phyloP scores from a whole-genome alignment of 2,329 filamentous ascomycete species.

The Nemania bipapillata region DNA sequence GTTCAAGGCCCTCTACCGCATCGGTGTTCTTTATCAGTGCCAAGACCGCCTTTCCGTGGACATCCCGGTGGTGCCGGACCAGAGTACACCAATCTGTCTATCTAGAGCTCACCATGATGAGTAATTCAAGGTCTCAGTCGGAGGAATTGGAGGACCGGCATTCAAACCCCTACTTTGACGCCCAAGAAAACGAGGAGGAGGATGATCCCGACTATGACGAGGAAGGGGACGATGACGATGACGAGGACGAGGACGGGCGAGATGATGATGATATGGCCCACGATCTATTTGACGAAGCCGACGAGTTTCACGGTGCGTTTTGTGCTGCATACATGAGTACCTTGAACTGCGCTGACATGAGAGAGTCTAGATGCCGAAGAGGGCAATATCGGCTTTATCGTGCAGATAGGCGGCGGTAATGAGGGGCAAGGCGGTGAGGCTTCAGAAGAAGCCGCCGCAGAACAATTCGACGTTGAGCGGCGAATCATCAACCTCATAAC shows the following conservation, averaged over 20 bases:
- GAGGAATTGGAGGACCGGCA: constrained; percentile 39
- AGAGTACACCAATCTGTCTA: background rate
- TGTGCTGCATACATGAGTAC: background rate
- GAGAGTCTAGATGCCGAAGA: constrained; percentile 46
- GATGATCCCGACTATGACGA: constrained; percentile 43
- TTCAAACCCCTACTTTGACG: constrained; percentile 45
- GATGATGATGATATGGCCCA: constrained; percentile 45
- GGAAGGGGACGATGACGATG: constrained; percentile 45
- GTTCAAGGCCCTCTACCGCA: background rate
- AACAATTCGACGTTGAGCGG: constrained; percentile 37
- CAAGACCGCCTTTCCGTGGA: constrained; percentile 24
- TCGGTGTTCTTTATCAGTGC: constrained; percentile 26
- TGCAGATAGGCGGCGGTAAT: constrained; percentile 50
- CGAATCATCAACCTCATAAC: constrained; percentile 48
- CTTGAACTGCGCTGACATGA: constrained; percentile 30
- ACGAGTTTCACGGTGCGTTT: constrained; percentile 50
- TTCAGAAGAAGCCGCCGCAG: constrained; percentile 36
- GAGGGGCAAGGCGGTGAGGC: constrained; percentile 44
- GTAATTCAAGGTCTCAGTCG: constrained; percentile 39
- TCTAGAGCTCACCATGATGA: constrained; percentile 38
- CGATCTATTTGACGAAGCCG: constrained; percentile 45
- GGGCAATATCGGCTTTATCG: constrained; percentile 46
- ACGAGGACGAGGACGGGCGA: constrained; percentile 42
- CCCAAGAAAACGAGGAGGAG: constrained; percentile 42
- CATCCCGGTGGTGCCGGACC: constrained; percentile 26